phyloP scores from a whole-genome alignment of 768 basidiomycete genomes.

The Crassisporium funariophilum region DNA sequence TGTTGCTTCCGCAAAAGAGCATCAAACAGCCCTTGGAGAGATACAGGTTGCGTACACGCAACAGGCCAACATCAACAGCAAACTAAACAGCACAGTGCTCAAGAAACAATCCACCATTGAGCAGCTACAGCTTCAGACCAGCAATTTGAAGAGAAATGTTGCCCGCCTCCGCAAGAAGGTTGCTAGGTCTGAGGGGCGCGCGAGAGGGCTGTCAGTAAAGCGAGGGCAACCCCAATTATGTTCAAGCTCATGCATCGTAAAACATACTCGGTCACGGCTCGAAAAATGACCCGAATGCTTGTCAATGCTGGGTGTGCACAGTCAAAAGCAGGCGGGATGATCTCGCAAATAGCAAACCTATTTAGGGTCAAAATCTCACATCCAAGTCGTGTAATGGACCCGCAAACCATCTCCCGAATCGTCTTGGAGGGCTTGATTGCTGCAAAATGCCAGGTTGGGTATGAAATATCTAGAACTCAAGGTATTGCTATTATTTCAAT shows the following conservation, averaged over 20 bases:
- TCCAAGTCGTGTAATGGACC: not conserved
- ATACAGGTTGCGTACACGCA: not conserved
- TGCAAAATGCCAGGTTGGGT: not conserved
- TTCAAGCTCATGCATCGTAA: not conserved
- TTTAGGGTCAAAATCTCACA: not conserved
- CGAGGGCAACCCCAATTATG: no score
- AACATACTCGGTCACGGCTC: not conserved
- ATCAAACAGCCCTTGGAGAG: not conserved
- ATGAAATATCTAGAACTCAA: not conserved
- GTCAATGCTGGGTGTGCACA: not conserved
- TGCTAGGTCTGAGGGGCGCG: no score
- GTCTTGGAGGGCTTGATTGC: not conserved
- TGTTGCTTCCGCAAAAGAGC: not conserved
- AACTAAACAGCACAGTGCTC: no score
- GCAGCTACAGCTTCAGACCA: no score
- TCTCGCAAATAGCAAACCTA: not conserved
- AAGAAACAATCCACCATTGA: no score
- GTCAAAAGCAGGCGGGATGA: not conserved
- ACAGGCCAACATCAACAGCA: no score
- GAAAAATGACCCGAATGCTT: not conserved
- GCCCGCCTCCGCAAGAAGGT: no score
- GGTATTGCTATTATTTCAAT: not conserved
- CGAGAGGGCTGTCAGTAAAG: no score
- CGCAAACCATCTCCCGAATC: not conserved
- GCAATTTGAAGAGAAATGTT: no score